Evolutionary conservation across 1,139 yeast species (phyloP).

Genomic region (Candida sojae): DNA sequence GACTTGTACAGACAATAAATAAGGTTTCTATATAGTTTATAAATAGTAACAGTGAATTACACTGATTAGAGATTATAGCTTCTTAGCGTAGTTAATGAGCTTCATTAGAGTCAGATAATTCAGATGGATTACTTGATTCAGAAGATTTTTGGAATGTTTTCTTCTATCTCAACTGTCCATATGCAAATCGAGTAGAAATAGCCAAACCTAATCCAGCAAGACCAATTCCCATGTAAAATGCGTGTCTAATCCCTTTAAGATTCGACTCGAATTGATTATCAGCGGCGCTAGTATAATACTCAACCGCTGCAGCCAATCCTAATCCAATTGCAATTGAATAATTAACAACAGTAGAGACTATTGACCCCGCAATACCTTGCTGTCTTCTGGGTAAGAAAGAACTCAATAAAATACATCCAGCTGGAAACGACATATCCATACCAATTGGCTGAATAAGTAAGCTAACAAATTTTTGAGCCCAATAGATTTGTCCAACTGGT

Average conservation of each 20-base stretch:
- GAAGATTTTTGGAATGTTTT: background rate
- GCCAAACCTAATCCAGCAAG: slow-evolving; percentile 48
- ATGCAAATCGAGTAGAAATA: slow-evolving; percentile 23
- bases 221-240: slow-evolving; percentile 54
- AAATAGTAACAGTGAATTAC: too few species aligned
- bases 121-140: background rate
- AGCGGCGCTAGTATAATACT: slow-evolving; percentile 39
- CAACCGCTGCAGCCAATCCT: slow-evolving; percentile 67
- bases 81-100: too few species aligned
- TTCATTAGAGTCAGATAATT: background rate
- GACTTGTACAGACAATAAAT: background rate
- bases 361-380: slow-evolving; percentile 69
- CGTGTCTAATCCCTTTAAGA: slow-evolving; percentile 42
- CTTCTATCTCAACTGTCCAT: slow-evolving; percentile 13
- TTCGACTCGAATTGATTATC: slow-evolving; percentile 24
- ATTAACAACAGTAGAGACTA: slow-evolving; percentile 61
- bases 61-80: too few species aligned
- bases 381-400: slow-evolving; percentile 51
- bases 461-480: slow-evolving; percentile 56
- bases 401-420: slow-evolving; percentile 55
- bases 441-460: slow-evolving; percentile 53
- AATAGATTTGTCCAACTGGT: slow-evolving; percentile 48
- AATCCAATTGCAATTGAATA: slow-evolving; percentile 65
- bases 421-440: slow-evolving; percentile 69
- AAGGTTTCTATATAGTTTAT: background rate